Percentiles rank a stretch among this genome's conserved stretches.
These are phyloP conservation scores for Fusarium foetens DNA, from an alignment of 2,329 filamentous ascomycete genomes.

Conservation along the genomic window DNA sequence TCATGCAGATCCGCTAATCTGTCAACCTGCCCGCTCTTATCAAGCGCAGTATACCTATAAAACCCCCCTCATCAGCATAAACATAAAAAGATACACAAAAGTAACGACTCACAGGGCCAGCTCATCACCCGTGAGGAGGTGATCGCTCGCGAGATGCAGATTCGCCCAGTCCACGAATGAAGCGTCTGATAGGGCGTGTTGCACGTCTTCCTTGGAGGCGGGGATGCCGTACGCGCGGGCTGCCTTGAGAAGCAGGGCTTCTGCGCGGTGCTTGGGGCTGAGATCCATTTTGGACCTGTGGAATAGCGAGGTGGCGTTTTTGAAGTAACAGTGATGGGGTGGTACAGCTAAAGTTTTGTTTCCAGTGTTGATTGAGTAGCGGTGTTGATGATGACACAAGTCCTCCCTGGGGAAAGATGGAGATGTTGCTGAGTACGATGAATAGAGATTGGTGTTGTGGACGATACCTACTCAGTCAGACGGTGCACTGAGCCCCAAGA, in stretches of 20 bases:
- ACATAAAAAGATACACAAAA: slow-evolving; percentile 13
- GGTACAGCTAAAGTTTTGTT: slow-evolving; percentile 34
- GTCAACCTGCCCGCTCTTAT: slow-evolving; percentile 60
- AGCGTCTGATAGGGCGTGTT: slow-evolving; percentile 50
- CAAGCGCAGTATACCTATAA: slow-evolving; percentile 61
- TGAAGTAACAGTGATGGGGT: slow-evolving; percentile 35
- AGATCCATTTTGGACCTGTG: slow-evolving; percentile 46
- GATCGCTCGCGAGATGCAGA: slow-evolving; percentile 60
- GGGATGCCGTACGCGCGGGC: slow-evolving; percentile 48
- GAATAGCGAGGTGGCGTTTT: slow-evolving; percentile 50
- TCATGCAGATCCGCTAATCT: slow-evolving; percentile 57
- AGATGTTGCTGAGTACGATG: not conserved
- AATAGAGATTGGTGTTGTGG: not conserved
- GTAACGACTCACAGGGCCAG: slow-evolving; percentile 58
- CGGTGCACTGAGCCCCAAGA: slow-evolving; percentile 12
- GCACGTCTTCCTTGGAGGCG: slow-evolving; percentile 51
- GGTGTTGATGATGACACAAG: slow-evolving; percentile 5
- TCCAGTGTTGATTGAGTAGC: not conserved
- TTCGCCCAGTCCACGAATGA: slow-evolving; percentile 60
- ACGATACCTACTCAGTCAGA: not conserved
- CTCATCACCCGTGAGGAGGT: slow-evolving; percentile 65
- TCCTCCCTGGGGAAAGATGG: not conserved
- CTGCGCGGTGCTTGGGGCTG: slow-evolving; percentile 44
- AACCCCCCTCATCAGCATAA: slow-evolving; percentile 16
- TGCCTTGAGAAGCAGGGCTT: slow-evolving; percentile 49